Evolutionary conservation across 2,329 filamentous ascomycete genomes (phyloP).

Genomic region (Coleophoma cylindrospora): DNA sequence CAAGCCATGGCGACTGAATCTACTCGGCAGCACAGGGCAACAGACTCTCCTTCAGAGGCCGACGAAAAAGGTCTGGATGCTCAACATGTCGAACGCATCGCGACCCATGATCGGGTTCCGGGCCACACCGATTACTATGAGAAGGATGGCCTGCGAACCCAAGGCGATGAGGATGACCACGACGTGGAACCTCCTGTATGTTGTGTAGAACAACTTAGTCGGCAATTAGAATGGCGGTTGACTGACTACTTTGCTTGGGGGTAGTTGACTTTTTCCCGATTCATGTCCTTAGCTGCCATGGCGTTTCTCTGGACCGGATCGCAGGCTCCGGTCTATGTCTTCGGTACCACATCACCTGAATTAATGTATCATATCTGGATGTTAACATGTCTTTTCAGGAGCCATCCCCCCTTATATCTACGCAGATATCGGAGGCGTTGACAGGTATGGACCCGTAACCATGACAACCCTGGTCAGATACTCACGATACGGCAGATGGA

Average conservation of each 20-base stretch:
- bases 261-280: conserved; percentile 38
- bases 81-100: not conserved
- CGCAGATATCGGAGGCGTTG: conserved; percentile 48
- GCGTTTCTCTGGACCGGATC: conserved; percentile 56
- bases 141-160: conserved; percentile 32
- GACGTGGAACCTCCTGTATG: conserved; percentile 39
- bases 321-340: conserved; percentile 52
- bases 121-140: conserved; percentile 16
- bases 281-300: conserved; percentile 53
- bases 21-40: not conserved
- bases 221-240: not conserved
- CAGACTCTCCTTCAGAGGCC: not conserved
- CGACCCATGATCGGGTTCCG: conserved; percentile 4
- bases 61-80: not conserved
- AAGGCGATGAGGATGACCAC: conserved; percentile 41
- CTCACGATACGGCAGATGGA: conserved; percentile 16
- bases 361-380: not conserved
- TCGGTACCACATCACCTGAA: conserved; percentile 22
- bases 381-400: not conserved
- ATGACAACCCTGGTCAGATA: not conserved
- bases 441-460: conserved; percentile 14
- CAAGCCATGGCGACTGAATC: not conserved
- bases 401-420: conserved; percentile 51
- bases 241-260: conserved; percentile 23
- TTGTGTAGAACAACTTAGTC: not conserved